phyloP scores from a whole-genome alignment of 2,329 filamentous ascomycete species.

The Aspergillus awamori region DNA sequence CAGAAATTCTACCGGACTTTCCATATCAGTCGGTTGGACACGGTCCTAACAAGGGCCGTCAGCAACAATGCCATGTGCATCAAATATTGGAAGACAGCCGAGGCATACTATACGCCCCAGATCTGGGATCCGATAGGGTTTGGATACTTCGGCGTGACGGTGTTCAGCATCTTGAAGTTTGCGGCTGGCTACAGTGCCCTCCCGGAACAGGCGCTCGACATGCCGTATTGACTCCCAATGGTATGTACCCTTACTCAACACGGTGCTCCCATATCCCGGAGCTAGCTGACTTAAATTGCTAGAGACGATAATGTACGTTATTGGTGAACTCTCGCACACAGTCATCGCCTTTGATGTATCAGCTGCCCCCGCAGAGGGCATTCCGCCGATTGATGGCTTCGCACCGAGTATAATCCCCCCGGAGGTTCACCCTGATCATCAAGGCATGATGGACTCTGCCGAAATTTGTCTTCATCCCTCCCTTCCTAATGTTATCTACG shows the following conservation, averaged over 20 bases:
- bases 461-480: constrained; percentile 5
- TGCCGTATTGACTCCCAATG: constrained; percentile 6
- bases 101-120: background rate
- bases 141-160: constrained; percentile 2
- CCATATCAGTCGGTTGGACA: background rate
- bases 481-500: background rate
- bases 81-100: constrained; percentile 3
- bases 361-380: background rate
- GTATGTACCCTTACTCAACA: background rate
- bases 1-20: background rate
- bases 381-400: constrained; percentile 2
- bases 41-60: background rate
- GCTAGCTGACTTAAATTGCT: background rate
- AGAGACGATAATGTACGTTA: constrained; percentile 5
- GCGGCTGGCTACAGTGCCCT: constrained; percentile 7
- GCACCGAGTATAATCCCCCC: background rate
- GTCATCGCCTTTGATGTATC: constrained; percentile 4
- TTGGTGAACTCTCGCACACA: constrained; percentile 4
- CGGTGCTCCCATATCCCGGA: background rate
- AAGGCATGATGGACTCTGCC: constrained; percentile 1
- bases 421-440: background rate
- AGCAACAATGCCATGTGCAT: constrained; percentile 6
- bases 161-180: background rate
- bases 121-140: constrained; percentile 3
- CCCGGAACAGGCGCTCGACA: constrained; percentile 2